Base-by-base conservation (phyloP, 140 eudicot species). In the Erigeron philadelphicus region DNA sequence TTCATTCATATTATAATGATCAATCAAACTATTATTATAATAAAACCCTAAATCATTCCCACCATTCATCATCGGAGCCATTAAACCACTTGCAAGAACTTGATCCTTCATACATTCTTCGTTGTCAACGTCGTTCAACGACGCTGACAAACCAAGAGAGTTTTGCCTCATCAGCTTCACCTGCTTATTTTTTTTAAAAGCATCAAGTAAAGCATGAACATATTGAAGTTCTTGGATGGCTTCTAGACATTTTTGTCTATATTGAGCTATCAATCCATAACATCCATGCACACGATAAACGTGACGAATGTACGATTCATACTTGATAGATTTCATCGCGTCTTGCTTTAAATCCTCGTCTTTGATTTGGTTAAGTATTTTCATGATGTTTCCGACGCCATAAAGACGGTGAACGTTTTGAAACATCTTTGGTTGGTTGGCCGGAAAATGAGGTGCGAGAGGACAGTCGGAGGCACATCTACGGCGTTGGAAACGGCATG, bases 401-500 rank as follows among this genome's bases (percentile, higher is more conserved):
- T 80, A 89, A 6, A 89, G 79, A 3, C 88, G 84, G 70, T 89
- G 96, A 7, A 81, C 95, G 50, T 74, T 78, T 9, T 78, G 82
- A 72, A 89, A 89, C 40, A 72, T n/a, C 17, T 66, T 79, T 4
- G 85, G 81, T 19, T 88, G 72, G 67, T 66, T 71, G 35, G 96
- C 89, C 17, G 96, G 96, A 12, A 89, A 86, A 73, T 63, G 78
- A 0, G 95, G 95, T 16, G 96, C 95, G 0, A 86, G 76, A 16
- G 81, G 71, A 31, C 96, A 89, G 18, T 79, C 83, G 0, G 84
- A 3, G 0, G 77, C 38, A 16, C 96, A 89, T 1, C 80, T 70
- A 9, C 90, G 72, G 17, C 96, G 78, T 42, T 86, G 96, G 77
- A 86, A 86, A 54, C 86, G 89, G 83, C 96, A 89, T 7, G 88